Base-by-base conservation (phyloP, 495 filamentous ascomycete species). In the Trichoderma parareesei region DNA sequence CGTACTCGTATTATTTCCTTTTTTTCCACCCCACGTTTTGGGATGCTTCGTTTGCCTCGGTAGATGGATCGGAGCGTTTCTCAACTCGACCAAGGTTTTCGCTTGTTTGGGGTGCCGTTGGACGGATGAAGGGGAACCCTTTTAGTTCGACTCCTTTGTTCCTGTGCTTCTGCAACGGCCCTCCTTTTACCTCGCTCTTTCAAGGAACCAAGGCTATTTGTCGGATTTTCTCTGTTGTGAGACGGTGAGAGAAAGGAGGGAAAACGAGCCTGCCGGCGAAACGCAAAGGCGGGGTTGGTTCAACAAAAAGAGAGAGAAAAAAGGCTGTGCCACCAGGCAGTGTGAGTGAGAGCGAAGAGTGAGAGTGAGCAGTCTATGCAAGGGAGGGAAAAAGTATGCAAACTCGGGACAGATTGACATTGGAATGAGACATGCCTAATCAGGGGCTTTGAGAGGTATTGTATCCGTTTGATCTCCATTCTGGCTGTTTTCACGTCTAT, bases 161-260 rank as follows among this genome's bases (percentile, higher is more conserved):
- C 27, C 27, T 27, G 27, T n/a, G 27, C 27, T 27, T 27, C 27
- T 27, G 27, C 27, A 27, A 27, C 27, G 2, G 27, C 27, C 27
- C 27, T 27, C 27, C 27, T 27, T 27, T 27, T 27, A 27, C n/a
- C 18, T 18, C 3, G 18, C 4, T n/a, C 9, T 49, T 18, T 11
- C 40, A 11, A 41, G 46, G 16, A 49, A 18, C 16, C 7, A 57
- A 57, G 27, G 53, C 53, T 20, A 27, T 57, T 27, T 57, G 53
- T 57, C 16, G 27, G 27, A 27, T 27, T 57, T 48, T 48, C 8
- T 10, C 33, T 13, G 5, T 13, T 2, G 8, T 8, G 37, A 57
- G 27, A 57, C 53, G 53, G 53, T 57, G 53, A 57, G 27, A 18
- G 53, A 57, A 57, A 57, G 27, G 53, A 57, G 53, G 46, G 53